A percentile compares a stretch with the other conserved stretches of the same genome.
These are phyloP conservation scores for Picea engelmannii DNA, from an alignment of 83 land plant species.

Conservation along the genomic window DNA sequence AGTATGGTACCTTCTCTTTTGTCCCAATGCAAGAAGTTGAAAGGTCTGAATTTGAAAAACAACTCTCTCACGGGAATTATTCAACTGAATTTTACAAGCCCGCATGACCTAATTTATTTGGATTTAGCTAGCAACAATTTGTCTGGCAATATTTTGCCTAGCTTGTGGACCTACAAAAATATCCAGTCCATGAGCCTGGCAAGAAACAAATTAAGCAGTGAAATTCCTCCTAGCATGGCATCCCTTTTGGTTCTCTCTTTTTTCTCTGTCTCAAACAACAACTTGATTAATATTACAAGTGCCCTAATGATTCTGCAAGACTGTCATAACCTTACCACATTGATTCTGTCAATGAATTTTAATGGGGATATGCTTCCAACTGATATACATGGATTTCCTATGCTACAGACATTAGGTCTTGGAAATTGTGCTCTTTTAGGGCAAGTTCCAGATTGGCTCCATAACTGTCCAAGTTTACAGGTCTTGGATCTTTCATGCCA, in stretches of 20 bases:
- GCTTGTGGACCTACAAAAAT: slow-evolving; percentile 19
- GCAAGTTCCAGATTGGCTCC: slow-evolving; percentile 44
- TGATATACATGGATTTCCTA: slow-evolving; percentile 25
- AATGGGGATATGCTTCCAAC: slow-evolving; percentile 25
- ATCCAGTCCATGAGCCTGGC: slow-evolving; percentile 36
- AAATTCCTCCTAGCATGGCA: slow-evolving; percentile 31
- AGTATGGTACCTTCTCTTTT: slow-evolving; percentile 33
- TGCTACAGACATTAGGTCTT: slow-evolving; percentile 30
- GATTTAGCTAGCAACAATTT: slow-evolving; percentile 46
- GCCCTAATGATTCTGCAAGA: slow-evolving; percentile 25
- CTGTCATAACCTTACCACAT: slow-evolving; percentile 30
- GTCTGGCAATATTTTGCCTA: slow-evolving; percentile 31
- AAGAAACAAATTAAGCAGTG: slow-evolving; percentile 32
- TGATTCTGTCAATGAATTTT: slow-evolving; percentile 42
- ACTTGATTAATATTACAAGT: slow-evolving; percentile 25
- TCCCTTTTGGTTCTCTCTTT: slow-evolving; percentile 21
- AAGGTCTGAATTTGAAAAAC: slow-evolving; percentile 33
- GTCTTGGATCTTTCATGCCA: slow-evolving; percentile 16
- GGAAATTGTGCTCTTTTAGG: slow-evolving; percentile 43
- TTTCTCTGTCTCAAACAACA: slow-evolving; percentile 44
- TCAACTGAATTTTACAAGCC: slow-evolving; percentile 20
- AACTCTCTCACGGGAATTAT: slow-evolving; percentile 41
- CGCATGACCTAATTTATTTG: slow-evolving; percentile 23
- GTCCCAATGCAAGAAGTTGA: slow-evolving; percentile 20
- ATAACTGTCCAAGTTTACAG: slow-evolving; percentile 22